Evolutionary conservation across 148 eudicot species (phyloP).

Genomic region (Drosera capensis): DNA sequence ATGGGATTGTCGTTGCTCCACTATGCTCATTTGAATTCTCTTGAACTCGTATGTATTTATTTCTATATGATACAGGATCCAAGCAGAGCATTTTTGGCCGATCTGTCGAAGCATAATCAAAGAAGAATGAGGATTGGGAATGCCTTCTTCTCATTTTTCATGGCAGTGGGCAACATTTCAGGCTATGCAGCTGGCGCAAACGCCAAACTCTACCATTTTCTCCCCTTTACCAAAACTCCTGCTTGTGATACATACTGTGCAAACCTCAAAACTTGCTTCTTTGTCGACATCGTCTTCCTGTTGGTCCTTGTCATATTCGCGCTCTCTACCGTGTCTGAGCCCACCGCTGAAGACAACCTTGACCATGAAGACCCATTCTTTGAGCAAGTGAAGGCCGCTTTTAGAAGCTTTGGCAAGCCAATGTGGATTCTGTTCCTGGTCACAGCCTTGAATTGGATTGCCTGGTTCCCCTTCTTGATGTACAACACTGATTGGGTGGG

Average conservation of each 20-base stretch:
- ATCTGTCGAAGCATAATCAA: constrained; percentile 33
- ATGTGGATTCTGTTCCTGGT: constrained; percentile 61
- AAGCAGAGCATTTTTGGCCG: constrained; percentile 65
- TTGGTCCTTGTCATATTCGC: constrained; percentile 20
- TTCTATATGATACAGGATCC: constrained; percentile 64
- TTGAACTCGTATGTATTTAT: no score
- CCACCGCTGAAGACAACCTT: neutral
- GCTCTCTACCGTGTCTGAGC: constrained; percentile 23
- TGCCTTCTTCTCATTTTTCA: constrained; percentile 51
- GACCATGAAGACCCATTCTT: constrained; percentile 22
- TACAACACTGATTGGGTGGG: constrained; percentile 86
- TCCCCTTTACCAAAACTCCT: constrained; percentile 47
- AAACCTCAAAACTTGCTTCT: constrained; percentile 59
- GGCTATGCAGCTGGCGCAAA: constrained; percentile 79
- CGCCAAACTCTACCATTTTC: constrained; percentile 24
- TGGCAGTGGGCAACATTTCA: constrained; percentile 49
- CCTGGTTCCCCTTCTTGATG: constrained; percentile 54
- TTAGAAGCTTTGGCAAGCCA: constrained; percentile 34
- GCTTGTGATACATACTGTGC: constrained; percentile 70
- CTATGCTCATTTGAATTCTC: no score
- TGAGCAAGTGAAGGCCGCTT: constrained; percentile 30
- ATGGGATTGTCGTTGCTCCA: no score
- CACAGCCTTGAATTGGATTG: no score
- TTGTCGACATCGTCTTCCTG: constrained; percentile 38
- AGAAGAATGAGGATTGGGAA: constrained; percentile 31